Base-by-base conservation (phyloP, 805 yeast species). In the Ogataea angusta region DNA sequence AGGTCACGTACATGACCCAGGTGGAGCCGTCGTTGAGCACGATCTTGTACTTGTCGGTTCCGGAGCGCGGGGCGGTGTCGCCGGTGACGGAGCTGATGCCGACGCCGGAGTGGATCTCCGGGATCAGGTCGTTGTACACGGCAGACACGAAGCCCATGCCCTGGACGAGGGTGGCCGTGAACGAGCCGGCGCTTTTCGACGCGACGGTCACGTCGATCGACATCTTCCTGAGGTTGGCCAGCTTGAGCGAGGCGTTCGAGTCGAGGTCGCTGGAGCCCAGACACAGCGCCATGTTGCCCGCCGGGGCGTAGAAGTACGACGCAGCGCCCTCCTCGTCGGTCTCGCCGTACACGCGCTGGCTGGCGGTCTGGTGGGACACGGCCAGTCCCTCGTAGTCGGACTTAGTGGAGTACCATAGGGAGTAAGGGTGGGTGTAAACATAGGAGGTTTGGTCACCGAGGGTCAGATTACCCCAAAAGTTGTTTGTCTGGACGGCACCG, bases 61-160 rank as follows among this genome's bases (percentile, higher is more conserved):
- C 71, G 6, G 67, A 33, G 37, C 70, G 62, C 34, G 75, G 71
- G 5, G 72, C 65, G 4, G 68, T 64, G 4, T 56, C 66, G 30
- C 68, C 70, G 2, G 63, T 56, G 42, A 82, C 70, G 14, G 69
- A 66, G 40, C 67, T 73, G 45, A 82, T 64, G 0, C 90, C 91
- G 26, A 82, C 80, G 10, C 67, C 70, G 10, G 84, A 75, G 17
- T 68, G 68, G 19, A 82, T 48, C 40, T 63, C 61, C 4, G 85
- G 81, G 33, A 68, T 69, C 59, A 79, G 62, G 52, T 72, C 66
- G 54, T 73, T 70, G 47, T 74, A 82, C 18, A 73, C 65, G 14
- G 79, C 86, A 26, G 95, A 80, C 9, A 84, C 77, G 49, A 84
- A 79, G 10, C 95, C 95, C 76, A 73, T 72, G 40, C 96, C 96